phyloP scores from a whole-genome alignment of 225 moss, liverwort and hornwort genomes.

The Bryum argenteum region DNA sequence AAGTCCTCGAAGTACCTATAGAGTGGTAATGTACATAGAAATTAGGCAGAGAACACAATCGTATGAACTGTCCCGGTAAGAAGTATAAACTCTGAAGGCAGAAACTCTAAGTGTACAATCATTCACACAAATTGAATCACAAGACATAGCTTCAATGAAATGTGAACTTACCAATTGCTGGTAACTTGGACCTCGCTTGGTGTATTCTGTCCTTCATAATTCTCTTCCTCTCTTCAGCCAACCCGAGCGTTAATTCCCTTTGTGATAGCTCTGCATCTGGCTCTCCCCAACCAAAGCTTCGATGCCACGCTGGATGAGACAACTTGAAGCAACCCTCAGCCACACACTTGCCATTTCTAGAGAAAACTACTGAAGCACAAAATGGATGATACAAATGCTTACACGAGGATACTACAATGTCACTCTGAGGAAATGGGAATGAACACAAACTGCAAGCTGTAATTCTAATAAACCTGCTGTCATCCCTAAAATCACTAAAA shows the following conservation, averaged over 20 bases:
- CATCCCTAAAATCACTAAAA: too few relatives aligned
- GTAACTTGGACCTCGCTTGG: background rate
- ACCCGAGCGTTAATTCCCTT: background rate
- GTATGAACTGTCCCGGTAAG: too few relatives aligned
- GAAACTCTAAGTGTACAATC: too few relatives aligned
- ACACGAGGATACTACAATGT: background rate
- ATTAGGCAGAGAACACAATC: too few relatives aligned
- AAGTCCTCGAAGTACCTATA: background rate
- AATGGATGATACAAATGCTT: background rate
- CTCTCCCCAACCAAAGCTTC: background rate
- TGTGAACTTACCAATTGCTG: background rate
- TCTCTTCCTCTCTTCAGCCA: background rate
- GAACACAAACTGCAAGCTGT: background rate
- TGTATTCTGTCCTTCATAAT: background rate
- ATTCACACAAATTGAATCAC: background rate
- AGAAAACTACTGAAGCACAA: too few relatives aligned
- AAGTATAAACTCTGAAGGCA: background rate
- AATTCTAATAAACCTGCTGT: background rate
- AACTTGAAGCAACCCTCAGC: background rate
- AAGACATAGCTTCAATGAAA: too few relatives aligned
- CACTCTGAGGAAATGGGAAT: background rate
- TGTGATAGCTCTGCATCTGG: background rate
- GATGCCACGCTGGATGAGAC: background rate
- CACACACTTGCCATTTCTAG: background rate
- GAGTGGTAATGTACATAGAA: too few relatives aligned